Evolutionary conservation across 2,329 filamentous ascomycete species (phyloP), one percentile per base, ranked within the genome.

Genomic region (Xylaria sp.): DNA sequence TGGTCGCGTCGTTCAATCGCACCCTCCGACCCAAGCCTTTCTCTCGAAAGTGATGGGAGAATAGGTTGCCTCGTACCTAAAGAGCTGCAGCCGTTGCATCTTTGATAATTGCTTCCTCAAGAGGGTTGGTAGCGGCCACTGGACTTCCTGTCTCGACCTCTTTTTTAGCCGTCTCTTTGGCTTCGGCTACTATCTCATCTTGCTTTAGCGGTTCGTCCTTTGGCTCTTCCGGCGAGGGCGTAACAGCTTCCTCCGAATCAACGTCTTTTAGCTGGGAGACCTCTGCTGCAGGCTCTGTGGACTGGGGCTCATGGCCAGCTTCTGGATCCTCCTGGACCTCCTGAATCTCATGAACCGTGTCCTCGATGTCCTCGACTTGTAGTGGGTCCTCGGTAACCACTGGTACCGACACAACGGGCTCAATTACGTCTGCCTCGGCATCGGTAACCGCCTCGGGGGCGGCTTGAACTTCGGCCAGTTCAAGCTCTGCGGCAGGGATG

Each of bases 361-460:
- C 75, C 51, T 78, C 75, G 27, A 77, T 73, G 47, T 77, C 76
- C 61, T 75, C 73, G 4, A 75, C 73, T 48, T 75, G 75, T 9
- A 71, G 36, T 17, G 74, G 64, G 24, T 75, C 71, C 9, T 72
- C 69, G 24, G 61, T 71, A 4, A 75, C 30, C 21, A 59, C 60
- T 1, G 72, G 61, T 36, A 67, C 36, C 11, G 34, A 11, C 14
- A 45, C 54, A 4, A 24, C 59, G 17, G 70, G 17, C 51, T 66
- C 36, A 7, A 48, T 4, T 30, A 4, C 30, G 1, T 68, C 54
- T n/a, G n/a, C 39, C n/a, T 60, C 34, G 1, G 17, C 1, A 2
- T 4, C 47, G 4, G 4, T 21, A 24, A 14, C 39, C 21, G 39
- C 48, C 24, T 65, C 64, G 27, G 42, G 17, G 27, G 50, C 59